phyloP scores from a whole-genome alignment of 75 land plant species.

The Sequoiadendron giganteum region DNA sequence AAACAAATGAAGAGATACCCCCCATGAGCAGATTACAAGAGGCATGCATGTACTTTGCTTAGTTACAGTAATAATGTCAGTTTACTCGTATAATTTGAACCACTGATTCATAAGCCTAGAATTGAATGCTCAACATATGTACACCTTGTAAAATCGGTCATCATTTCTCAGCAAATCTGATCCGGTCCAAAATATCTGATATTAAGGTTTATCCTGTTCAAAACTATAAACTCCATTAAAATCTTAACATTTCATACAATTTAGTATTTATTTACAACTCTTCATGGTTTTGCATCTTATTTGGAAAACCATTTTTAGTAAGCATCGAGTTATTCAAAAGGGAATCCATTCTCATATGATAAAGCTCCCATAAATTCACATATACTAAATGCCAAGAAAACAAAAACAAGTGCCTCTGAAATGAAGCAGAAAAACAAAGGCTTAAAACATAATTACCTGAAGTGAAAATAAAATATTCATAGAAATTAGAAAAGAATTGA shows the following conservation, averaged over 20 bases:
- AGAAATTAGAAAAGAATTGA: no score
- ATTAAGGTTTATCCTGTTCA: neutral
- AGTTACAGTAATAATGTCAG: neutral
- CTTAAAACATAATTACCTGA: no score
- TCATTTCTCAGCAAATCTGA: neutral
- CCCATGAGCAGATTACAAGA: neutral
- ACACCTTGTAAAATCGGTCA: neutral
- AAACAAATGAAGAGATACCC: slow-evolving; percentile 2
- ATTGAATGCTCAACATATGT: neutral
- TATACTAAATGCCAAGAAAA: neutral
- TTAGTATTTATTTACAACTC: neutral
- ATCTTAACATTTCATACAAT: neutral
- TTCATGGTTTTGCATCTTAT: neutral
- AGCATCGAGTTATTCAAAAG: neutral
- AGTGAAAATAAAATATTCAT: no score
- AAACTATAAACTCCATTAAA: neutral
- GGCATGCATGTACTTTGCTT: neutral
- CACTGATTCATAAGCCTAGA: neutral
- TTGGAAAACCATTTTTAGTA: neutral
- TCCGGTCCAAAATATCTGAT: neutral
- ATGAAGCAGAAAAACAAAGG: neutral
- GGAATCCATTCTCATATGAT: neutral
- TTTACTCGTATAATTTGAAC: neutral
- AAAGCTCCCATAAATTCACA: neutral
- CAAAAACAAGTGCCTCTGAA: neutral